phyloP scores from a whole-genome alignment of 192 early-diverging fungal species.

The Entomortierella lignicola region DNA sequence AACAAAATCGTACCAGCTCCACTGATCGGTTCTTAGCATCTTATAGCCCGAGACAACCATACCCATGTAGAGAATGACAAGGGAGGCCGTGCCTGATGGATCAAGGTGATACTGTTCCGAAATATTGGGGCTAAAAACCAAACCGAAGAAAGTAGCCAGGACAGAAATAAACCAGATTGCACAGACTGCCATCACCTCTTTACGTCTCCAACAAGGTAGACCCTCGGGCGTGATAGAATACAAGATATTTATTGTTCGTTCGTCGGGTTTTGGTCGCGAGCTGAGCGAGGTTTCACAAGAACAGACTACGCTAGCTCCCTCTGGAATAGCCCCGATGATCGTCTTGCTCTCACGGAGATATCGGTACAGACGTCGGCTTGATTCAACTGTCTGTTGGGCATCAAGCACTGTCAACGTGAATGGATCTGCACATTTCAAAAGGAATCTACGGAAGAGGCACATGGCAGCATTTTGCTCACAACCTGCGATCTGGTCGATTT shows the following conservation, averaged over 20 bases:
- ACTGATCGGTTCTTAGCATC: conserved; percentile 9
- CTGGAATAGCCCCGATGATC: neutral
- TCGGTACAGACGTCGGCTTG: conserved; percentile 8
- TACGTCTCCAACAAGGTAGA: conserved; percentile 5
- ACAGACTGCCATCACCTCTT: conserved; percentile 4
- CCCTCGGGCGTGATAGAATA: conserved; percentile 9
- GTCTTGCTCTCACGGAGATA: conserved; percentile 7
- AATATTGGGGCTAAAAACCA: neutral
- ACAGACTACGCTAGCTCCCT: neutral
- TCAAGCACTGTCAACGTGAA: conserved; percentile 10
- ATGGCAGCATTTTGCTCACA: conserved; percentile 14
- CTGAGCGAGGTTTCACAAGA: conserved; percentile 11
- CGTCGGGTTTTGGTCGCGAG: neutral
- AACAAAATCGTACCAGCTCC: conserved; percentile 16
- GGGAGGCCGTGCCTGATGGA: conserved; percentile 6
- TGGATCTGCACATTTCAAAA: conserved; percentile 7
- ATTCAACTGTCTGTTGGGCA: conserved; percentile 2
- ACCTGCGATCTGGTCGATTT: conserved; percentile 11
- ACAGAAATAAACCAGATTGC: conserved; percentile 13
- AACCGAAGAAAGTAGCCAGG: conserved; percentile 9
- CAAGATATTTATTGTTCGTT: neutral
- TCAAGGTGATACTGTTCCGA: neutral
- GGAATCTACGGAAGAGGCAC: conserved; percentile 10
- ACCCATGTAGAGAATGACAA: conserved; percentile 8
- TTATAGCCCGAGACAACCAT: conserved; percentile 10